A percentile compares a stretch with the other conserved stretches of the same genome.
phyloP scores from a whole-genome alignment of 768 basidiomycete genomes.

The Coprinopsis marcescibilis region DNA sequence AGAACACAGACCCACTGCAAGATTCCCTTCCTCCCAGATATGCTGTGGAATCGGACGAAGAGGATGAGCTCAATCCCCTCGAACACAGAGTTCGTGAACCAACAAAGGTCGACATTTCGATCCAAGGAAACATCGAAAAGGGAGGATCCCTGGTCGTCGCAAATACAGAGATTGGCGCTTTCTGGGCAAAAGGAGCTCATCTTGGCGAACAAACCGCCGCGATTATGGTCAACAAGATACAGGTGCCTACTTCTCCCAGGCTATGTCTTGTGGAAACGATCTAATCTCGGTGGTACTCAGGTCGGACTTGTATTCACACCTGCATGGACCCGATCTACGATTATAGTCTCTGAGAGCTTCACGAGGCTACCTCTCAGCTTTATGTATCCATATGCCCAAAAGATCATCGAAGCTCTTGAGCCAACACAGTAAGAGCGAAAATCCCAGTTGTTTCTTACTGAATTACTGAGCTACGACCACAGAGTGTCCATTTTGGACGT shows the following conservation, averaged over 20 bases:
- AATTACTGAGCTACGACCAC: constrained; percentile 1
- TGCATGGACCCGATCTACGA: constrained; percentile 36
- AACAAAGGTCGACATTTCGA: constrained; percentile 25
- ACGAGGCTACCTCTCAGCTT: constrained; percentile 43
- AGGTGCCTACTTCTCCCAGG: constrained; percentile 27
- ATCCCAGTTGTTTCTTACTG: neutral
- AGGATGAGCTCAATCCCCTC: constrained; percentile 52
- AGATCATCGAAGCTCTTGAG: constrained; percentile 35
- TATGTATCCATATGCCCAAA: constrained; percentile 43
- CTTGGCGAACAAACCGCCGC: constrained; percentile 48
- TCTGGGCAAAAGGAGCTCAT: constrained; percentile 47
- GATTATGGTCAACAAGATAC: constrained; percentile 38
- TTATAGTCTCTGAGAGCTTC: constrained; percentile 50
- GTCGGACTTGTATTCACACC: constrained; percentile 48
- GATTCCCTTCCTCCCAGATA: constrained; percentile 55
- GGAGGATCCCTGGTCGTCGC: constrained; percentile 36
- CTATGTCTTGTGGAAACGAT: neutral
- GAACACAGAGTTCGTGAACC: constrained; percentile 15
- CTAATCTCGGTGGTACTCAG: constrained; percentile 23
- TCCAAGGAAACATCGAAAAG: constrained; percentile 30
- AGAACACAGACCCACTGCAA: constrained; percentile 52
- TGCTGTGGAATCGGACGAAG: constrained; percentile 64
- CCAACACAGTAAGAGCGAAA: constrained; percentile 38
- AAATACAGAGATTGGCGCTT: constrained; percentile 37
- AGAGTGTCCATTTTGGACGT: constrained; percentile 49